Evolutionary conservation across 2,329 filamentous ascomycete genomes (phyloP).

Genomic region (Penicillium sp.): DNA sequence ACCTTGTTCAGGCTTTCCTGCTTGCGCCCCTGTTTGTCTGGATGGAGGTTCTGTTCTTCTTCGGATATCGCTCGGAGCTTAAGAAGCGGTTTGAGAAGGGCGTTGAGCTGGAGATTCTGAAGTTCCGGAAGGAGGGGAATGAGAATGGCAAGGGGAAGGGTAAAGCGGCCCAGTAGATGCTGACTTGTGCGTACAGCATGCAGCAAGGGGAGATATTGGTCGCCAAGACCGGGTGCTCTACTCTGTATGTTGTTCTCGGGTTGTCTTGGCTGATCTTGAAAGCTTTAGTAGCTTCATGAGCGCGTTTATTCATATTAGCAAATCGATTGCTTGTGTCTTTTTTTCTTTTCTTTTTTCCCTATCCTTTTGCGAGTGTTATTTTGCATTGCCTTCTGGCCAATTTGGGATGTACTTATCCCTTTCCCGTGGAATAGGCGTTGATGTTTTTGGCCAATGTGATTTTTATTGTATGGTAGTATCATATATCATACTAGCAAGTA

Average conservation of each 20-base stretch:
- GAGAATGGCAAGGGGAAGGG: conserved; percentile 12
- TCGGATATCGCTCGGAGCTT: conserved; percentile 86
- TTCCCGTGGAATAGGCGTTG: background rate
- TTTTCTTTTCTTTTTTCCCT: background rate
- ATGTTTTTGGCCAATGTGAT: background rate
- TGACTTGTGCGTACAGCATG: background rate
- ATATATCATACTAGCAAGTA: background rate
- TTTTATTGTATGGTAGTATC: background rate
- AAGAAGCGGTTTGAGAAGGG: conserved; percentile 75
- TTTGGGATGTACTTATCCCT: background rate
- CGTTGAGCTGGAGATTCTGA: conserved; percentile 73
- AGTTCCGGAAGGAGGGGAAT: conserved; percentile 59
- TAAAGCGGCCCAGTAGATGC: conserved; percentile 16
- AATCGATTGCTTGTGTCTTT: background rate
- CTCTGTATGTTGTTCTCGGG: background rate
- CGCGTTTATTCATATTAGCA: background rate
- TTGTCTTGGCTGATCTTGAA: background rate
- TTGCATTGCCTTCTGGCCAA: background rate
- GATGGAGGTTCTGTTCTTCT: conserved; percentile 86
- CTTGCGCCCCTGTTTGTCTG: conserved; percentile 95
- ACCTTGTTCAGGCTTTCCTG: conserved; percentile 85
- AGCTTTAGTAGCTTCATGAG: background rate
- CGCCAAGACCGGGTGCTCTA: background rate
- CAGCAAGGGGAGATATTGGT: conserved; percentile 4
- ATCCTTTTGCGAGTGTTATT: background rate